phyloP scores from a whole-genome alignment of 2,329 filamentous ascomycete genomes.

The Stemphylium lycopersici region DNA sequence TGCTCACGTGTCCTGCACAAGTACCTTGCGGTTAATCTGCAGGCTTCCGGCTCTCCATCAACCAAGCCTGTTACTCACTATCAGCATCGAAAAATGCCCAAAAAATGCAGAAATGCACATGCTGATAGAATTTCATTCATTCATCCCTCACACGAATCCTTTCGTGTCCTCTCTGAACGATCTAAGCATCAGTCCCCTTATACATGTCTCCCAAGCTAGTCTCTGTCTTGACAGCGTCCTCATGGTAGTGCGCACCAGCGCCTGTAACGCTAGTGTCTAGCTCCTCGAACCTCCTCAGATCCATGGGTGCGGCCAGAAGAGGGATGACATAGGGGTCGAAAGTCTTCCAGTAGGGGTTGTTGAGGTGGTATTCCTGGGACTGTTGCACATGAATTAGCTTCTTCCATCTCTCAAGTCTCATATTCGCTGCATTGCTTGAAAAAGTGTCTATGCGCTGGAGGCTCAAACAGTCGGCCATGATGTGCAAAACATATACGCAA shows the following conservation, averaged over 20 bases:
- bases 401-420: too few relatives aligned
- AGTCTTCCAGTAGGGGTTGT: conserved; percentile 76
- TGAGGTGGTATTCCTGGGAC: conserved; percentile 54
- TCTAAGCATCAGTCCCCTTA: conserved; percentile 13
- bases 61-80: too few relatives aligned
- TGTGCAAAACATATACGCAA: background rate
- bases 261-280: conserved; percentile 51
- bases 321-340: conserved; percentile 77
- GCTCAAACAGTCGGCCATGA: too few relatives aligned
- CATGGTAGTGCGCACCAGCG: conserved; percentile 11
- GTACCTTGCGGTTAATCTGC: too few relatives aligned
- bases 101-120: too few relatives aligned
- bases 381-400: conserved; percentile 13
- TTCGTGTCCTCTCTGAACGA: too few relatives aligned
- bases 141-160: too few relatives aligned
- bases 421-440: background rate
- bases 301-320: conserved; percentile 71
- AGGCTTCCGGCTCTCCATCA: too few relatives aligned
- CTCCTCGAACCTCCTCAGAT: conserved; percentile 71
- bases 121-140: too few relatives aligned
- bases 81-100: too few relatives aligned
- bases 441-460: background rate
- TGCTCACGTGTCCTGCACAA: too few relatives aligned
- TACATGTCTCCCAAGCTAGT: conserved; percentile 13
- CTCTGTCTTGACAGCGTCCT: conserved; percentile 11